Evolutionary conservation across 1,284 basidiomycete genomes (phyloP).

Genomic region (Abortiporus biennis): DNA sequence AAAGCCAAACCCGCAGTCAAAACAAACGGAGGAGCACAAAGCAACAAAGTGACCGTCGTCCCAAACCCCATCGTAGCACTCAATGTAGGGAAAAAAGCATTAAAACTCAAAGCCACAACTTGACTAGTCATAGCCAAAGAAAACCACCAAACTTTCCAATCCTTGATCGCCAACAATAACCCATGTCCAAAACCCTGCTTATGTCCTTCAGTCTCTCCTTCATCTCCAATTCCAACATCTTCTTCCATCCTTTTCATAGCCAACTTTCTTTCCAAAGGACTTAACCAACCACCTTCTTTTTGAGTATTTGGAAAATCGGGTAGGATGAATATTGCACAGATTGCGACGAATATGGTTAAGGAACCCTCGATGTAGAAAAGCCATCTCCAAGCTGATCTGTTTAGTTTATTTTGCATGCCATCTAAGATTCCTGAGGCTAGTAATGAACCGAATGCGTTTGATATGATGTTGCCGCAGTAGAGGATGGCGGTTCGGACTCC

Average conservation of each 20-base stretch:
- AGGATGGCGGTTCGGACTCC: constrained; percentile 73
- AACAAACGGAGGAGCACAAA: constrained; percentile 75
- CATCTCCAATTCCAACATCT: constrained; percentile 51
- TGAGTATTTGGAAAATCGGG: constrained; percentile 67
- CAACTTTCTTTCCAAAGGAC: constrained; percentile 53
- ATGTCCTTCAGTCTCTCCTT: constrained; percentile 32
- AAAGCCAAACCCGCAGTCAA: constrained; percentile 57
- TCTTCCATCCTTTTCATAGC: constrained; percentile 72
- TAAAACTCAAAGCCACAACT: constrained; percentile 65
- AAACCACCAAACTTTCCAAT: constrained; percentile 74
- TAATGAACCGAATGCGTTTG: constrained; percentile 79
- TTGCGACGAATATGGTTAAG: constrained; percentile 58
- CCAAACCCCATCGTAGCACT: constrained; percentile 65
- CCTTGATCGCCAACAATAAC: constrained; percentile 52
- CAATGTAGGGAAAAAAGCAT: constrained; percentile 67
- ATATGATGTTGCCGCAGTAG: constrained; percentile 68
- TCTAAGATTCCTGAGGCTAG: constrained; percentile 70
- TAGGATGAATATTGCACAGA: constrained; percentile 59
- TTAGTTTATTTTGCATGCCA: constrained; percentile 65
- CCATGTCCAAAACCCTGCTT: constrained; percentile 34
- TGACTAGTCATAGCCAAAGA: constrained; percentile 42
- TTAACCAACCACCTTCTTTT: constrained; percentile 42
- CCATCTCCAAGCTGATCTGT: constrained; percentile 72
- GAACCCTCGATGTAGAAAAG: constrained; percentile 72
- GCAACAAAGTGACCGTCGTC: constrained; percentile 57